Evolutionary conservation across 1,284 basidiomycete species (phyloP).

Genomic region (Stygiomarasmius scandens): DNA sequence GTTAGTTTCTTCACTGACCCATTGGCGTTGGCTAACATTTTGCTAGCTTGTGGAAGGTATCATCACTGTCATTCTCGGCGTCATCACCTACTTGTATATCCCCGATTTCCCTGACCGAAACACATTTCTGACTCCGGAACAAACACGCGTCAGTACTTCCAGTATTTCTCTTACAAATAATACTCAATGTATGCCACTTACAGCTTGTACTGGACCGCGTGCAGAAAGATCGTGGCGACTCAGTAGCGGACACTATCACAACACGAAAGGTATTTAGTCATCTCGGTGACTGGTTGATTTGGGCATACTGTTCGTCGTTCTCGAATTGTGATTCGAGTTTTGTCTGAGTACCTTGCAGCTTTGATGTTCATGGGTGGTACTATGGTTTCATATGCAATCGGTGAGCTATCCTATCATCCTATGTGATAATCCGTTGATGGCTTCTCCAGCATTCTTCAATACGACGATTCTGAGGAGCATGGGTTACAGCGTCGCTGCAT

Average conservation of each 20-base stretch:
- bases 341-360: constrained; percentile 24
- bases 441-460: constrained; percentile 9
- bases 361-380: constrained; percentile 43
- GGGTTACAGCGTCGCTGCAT: constrained; percentile 11
- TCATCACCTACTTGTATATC: constrained; percentile 39
- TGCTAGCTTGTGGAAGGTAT: constrained; percentile 43
- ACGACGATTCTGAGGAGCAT: constrained; percentile 14
- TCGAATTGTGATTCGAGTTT: neutral
- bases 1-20: constrained; percentile 29
- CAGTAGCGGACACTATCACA: constrained; percentile 41
- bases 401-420: constrained; percentile 12
- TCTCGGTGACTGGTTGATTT: constrained; percentile 45
- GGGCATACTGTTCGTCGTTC: constrained; percentile 37
- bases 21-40: neutral
- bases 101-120: constrained; percentile 47
- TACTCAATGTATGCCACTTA: neutral
- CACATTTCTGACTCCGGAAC: constrained; percentile 40
- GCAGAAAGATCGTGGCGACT: constrained; percentile 47
- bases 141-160: constrained; percentile 30
- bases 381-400: constrained; percentile 26
- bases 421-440: neutral
- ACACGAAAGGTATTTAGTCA: constrained; percentile 36
- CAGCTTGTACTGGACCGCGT: constrained; percentile 41
- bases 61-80: constrained; percentile 40
- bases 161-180: neutral